Conservation (phyloP, 2,329 filamentous ascomycete species). For the Myriosclerotinia scirpicola region DNA sequence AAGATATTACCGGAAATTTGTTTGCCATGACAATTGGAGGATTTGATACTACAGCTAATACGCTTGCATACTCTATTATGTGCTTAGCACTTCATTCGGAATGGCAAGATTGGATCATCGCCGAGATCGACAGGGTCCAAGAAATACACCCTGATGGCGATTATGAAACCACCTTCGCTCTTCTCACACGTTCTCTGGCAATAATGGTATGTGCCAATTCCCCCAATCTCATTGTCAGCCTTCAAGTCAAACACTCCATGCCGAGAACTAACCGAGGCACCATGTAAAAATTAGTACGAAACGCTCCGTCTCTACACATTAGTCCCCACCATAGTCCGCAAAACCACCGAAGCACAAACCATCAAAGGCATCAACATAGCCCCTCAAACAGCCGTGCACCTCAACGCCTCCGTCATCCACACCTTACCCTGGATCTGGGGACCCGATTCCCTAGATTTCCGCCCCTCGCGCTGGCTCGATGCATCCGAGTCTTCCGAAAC, state of each 20-base stretch:
- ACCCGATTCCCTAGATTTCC: conserved; percentile 50
- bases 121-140: conserved; percentile 44
- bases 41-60: conserved; percentile 52
- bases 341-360: conserved; percentile 2
- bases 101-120: conserved; percentile 53
- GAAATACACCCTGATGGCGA: conserved; percentile 8
- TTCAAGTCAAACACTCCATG: not conserved
- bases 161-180: conserved; percentile 24
- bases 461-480: conserved; percentile 56
- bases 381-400: conserved; percentile 44
- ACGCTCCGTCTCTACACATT: conserved; percentile 13
- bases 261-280: not conserved
- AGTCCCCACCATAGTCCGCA: conserved; percentile 5
- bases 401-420: conserved; percentile 48
- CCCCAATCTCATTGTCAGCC: not conserved
- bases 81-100: conserved; percentile 49
- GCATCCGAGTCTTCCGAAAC: conserved; percentile 1
- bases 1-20: conserved; percentile 27
- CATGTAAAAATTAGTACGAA: not conserved
- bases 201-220: conserved; percentile 40
- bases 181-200: conserved; percentile 25
- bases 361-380: conserved; percentile 23
- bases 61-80: conserved; percentile 50
- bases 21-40: conserved; percentile 46
- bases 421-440: conserved; percentile 56